A percentile compares a stretch with the other conserved stretches of the same genome.
Conservation (phyloP, 1,284 basidiomycete species). For the Fomitopsis palustris region DNA sequence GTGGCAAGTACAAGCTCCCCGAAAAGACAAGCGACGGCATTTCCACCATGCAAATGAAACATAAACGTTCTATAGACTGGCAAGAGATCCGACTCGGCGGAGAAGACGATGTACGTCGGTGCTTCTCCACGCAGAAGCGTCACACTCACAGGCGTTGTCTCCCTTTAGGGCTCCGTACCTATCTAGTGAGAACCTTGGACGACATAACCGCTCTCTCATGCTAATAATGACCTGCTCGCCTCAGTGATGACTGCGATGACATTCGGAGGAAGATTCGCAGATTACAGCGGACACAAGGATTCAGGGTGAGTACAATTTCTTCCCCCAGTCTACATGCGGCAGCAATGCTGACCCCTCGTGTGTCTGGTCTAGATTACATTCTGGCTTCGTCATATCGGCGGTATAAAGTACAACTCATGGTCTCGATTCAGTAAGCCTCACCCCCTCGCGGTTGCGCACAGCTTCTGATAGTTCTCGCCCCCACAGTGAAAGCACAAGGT, state of each 20-base stretch:
- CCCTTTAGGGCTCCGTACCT: background rate
- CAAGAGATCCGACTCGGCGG: background rate
- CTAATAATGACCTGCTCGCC: too few species aligned
- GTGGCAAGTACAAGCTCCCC: background rate
- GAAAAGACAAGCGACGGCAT: too few species aligned
- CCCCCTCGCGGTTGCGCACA: background rate
- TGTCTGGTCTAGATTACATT: background rate
- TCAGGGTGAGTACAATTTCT: background rate
- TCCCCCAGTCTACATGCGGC: background rate
- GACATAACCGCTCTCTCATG: background rate
- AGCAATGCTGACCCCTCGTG: background rate
- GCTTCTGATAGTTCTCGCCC: too few species aligned
- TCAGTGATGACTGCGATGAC: slow-evolving; percentile 2
- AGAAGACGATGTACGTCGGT: background rate
- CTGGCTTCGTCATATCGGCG: slow-evolving; percentile 1
- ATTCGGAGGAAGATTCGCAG: slow-evolving; percentile 1
- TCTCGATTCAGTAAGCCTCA: background rate
- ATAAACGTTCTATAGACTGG: background rate
- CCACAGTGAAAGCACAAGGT: background rate
- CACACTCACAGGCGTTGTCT: background rate
- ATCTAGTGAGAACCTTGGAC: background rate
- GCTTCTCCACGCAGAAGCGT: too few species aligned
- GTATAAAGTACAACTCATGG: slow-evolving; percentile 3
- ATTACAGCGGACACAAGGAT: background rate
- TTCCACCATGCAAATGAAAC: background rate